Base-by-base conservation (phyloP, 495 filamentous ascomycete species). In the Daldinia bambusicola region DNA sequence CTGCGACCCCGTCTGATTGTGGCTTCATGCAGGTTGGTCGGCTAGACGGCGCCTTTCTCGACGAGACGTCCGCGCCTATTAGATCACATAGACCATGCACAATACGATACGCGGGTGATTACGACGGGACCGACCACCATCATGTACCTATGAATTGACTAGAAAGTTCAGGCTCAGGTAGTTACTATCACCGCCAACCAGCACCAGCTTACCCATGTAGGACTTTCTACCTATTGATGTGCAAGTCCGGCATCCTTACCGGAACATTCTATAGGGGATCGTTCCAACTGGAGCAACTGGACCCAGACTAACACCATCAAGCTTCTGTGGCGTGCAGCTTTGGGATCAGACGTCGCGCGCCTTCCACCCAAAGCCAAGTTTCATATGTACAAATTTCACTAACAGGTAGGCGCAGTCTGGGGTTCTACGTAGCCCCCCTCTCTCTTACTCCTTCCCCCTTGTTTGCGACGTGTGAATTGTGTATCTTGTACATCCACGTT, bases 271-370 rank as follows among this genome's bases (percentile, higher is more conserved):
- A 52, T 53, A 26, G 38, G 32, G 34, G 61, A 64, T 59, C 53
- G 53, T 32, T 13, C 53, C 38, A 37, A 66, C 6, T 43, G 22
- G 56, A 41, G 43, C 30, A 37, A 66, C 6, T 43, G 22, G 56
- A 41, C 6, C 22, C 37, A 22, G 60, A 32, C 59, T 40, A 55
- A 41, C 59, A 53, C n/a, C 58, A 20, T 55, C 37, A 66, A 57
- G 57, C 58, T 71, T 45, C 67, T 63, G 63, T 63, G 53, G 69
- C 69, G 51, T 63, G 58, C 52, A 71, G 61, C 30, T 55, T n/a
- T 48, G 4, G 31, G 31, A 6, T 18, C 22, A 45, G 63, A 63
- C 34, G 20, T 48, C 36, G 41, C 30, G 56, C 57, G 32, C 55
- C 55, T 64, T 43, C 59, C 64, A 72, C 60, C 63, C 18, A 60